A percentile compares a stretch with the other conserved stretches of the same genome.
Evolutionary conservation across 2,329 filamentous ascomycete species (phyloP).

Genomic region (Parastagonospora nodorum): DNA sequence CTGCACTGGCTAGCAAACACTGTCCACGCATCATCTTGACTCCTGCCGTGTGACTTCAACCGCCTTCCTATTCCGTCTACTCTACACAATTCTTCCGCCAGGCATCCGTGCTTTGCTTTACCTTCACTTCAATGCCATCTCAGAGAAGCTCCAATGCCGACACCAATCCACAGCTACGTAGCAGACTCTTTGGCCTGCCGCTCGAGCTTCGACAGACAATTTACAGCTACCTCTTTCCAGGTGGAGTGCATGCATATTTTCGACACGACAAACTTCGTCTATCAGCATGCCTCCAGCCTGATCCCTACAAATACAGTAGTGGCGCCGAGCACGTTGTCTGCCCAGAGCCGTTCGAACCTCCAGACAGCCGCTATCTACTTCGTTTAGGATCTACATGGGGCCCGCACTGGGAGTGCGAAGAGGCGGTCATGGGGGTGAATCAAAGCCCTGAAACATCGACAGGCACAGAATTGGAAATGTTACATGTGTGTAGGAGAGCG

Average conservation of each 20-base stretch:
- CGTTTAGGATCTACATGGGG: constrained; percentile 19
- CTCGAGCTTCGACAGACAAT: constrained; percentile 13
- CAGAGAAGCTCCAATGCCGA: not conserved
- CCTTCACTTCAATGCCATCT: too few relatives aligned
- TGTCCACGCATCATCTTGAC: too few relatives aligned
- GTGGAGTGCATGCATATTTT: constrained; percentile 8
- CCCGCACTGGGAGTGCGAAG: constrained; percentile 19
- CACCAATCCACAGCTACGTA: constrained; percentile 5
- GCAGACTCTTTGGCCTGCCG: constrained; percentile 9
- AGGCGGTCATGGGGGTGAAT: not conserved
- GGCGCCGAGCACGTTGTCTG: not conserved
- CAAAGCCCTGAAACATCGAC: too few relatives aligned
- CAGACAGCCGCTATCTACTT: not conserved
- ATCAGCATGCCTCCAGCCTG: not conserved
- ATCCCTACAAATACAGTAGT: not conserved
- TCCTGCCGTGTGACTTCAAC: too few relatives aligned
- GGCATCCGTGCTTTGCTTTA: not conserved
- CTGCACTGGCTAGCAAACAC: too few relatives aligned
- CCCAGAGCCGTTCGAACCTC: not conserved
- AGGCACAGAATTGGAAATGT: not conserved
- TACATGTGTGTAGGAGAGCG: not conserved
- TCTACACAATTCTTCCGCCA: too few relatives aligned
- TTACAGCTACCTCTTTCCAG: constrained; percentile 10
- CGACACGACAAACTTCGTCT: not conserved
- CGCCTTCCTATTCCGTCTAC: too few relatives aligned